Base-by-base conservation (phyloP, 305 asterid genomes). In the Fraxinus paxiana region DNA sequence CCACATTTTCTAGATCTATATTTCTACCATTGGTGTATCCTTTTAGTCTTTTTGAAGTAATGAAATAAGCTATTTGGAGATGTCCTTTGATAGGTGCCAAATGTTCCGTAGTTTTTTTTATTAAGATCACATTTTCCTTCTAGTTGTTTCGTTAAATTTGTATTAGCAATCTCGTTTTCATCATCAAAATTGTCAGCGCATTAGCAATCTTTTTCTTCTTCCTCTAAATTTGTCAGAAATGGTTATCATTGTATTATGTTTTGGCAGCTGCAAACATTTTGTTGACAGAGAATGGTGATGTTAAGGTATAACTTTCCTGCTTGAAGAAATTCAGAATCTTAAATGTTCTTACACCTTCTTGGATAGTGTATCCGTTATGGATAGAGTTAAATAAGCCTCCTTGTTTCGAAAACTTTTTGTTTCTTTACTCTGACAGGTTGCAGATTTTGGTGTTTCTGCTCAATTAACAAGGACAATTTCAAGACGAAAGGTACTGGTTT, bases 391-490 rank as follows among this genome's bases (percentile, higher is more conserved):
- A 17, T 18, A 17, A 20, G 65, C 65, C 12, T 56, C 26, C 26
- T 56, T 56, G 63, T 61, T 61, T 61, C 6, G 3, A 61, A 20
- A 24, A 22, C 13, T 20, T 51, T 51, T 0, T 61, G 71, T 61
- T 61, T 61, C 33, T 61, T 61, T 9, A 24, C 26, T 56, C 65
- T 61, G 71, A 69, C 82, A 94, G 98, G 98, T 94, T 82, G 98
- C 98, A 82, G 98, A 94, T 88, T 94, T 94, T 87, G 98, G 98
- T 17, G 98, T 94, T 88, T 94, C 98, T 87, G 98, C 97, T 80
- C 98, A 94, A 87, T 83, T 94, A 84, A 94, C 98, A 8, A 84
- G 94, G 81, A 94, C 98, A 56, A 94, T 94, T 83, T 94, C 98
- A 30, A 89, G 97, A 84, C 90, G 98, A 88, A 94, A 94, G 98